Percentiles rank a stretch among this genome's conserved stretches.
Evolutionary conservation across 192 early-diverging fungal genomes (phyloP).

Genomic region (Piromyces sp.): DNA sequence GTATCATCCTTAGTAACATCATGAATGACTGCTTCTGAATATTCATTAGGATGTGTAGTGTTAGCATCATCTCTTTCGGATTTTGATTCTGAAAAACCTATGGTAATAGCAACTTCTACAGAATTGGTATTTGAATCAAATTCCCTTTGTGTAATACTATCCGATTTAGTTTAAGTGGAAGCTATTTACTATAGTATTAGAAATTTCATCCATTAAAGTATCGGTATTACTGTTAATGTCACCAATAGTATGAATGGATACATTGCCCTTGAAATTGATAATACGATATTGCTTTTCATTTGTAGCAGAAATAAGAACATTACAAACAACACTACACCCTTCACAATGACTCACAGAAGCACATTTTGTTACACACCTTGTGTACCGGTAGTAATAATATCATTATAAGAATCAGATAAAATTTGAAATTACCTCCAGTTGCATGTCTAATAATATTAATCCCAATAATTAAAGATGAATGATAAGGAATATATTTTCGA

Average conservation of each 20-base stretch:
- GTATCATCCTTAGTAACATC: too few species aligned
- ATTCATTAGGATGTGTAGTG: too few species aligned
- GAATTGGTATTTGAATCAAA: not conserved
- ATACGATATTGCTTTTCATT: not conserved
- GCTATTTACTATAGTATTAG: not conserved
- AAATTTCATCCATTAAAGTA: not conserved
- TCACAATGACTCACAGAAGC: too few species aligned
- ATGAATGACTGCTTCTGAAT: too few species aligned
- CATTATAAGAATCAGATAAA: not conserved
- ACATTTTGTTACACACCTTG: too few species aligned
- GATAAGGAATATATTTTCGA: not conserved
- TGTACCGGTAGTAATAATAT: not conserved
- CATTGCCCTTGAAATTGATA: not conserved
- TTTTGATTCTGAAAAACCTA: too few species aligned
- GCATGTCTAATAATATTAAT: not conserved
- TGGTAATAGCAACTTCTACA: too few species aligned
- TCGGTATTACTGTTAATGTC: not conserved
- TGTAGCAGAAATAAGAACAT: not conserved
- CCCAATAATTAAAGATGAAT: not conserved
- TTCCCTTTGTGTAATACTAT: not conserved
- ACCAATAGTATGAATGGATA: not conserved
- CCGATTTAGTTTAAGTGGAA: not conserved
- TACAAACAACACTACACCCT: too few species aligned
- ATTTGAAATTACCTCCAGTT: not conserved
- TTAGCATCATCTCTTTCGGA: too few species aligned